Percentiles rank a stretch among this genome's conserved stretches.
Evolutionary conservation across 257 asterid genomes (phyloP).

Genomic region (Phtheirospermum japonicum): DNA sequence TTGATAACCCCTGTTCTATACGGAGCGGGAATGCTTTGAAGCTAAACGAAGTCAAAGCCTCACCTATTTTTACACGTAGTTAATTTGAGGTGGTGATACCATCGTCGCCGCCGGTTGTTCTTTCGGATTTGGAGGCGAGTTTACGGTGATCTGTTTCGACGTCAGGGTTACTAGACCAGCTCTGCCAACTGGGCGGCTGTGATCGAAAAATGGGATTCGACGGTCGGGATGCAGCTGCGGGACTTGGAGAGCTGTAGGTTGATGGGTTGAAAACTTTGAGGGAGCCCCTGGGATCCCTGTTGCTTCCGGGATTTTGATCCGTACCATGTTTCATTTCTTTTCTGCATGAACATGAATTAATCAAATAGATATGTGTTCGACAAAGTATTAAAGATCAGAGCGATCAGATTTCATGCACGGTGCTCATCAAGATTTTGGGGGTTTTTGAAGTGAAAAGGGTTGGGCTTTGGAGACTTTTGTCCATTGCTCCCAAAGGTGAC

Average conservation of each 20-base stretch:
- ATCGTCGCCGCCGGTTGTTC: slow-evolving; percentile 27
- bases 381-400: too few relatives aligned
- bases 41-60: too few relatives aligned
- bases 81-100: slow-evolving; percentile 47
- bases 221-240: slow-evolving; percentile 26
- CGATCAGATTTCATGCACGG: too few relatives aligned
- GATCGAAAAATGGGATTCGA: slow-evolving; percentile 41
- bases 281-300: slow-evolving; percentile 72
- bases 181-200: slow-evolving; percentile 45
- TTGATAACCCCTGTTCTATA: too few relatives aligned
- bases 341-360: slow-evolving; percentile 25
- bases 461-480: too few relatives aligned
- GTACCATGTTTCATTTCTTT: slow-evolving; percentile 39
- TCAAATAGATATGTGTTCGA: too few relatives aligned
- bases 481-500: too few relatives aligned
- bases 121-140: slow-evolving; percentile 29
- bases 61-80: too few relatives aligned
- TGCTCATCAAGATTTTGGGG: too few relatives aligned
- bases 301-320: slow-evolving; percentile 40
- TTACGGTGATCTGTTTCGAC: slow-evolving; percentile 26
- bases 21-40: too few relatives aligned
- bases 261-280: slow-evolving; percentile 83
- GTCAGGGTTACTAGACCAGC: slow-evolving; percentile 38
- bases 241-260: slow-evolving; percentile 17
- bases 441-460: slow-evolving; percentile 30